Evolutionary conservation across 257 asterid genomes (phyloP), one percentile per base, ranked within the genome.

Genomic region (Handroanthus guayacan): DNA sequence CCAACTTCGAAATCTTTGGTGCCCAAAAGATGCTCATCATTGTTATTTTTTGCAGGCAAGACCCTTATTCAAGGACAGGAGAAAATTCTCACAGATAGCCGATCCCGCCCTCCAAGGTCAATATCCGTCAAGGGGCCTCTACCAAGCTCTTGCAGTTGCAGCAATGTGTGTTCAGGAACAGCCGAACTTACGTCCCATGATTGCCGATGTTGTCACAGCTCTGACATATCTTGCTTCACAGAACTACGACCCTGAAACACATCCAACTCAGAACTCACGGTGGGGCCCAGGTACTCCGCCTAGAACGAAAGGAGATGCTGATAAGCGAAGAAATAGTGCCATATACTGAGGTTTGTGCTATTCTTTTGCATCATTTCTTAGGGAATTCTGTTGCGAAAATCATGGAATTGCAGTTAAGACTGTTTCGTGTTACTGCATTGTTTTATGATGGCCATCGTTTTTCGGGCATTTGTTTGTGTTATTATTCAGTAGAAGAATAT

Each of bases 151-250:
- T 18, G 91, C 97, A 3, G 82, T 94, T 66, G 99, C 98, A 60
- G 94, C 96, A 45, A 90, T 94, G 96, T 94, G 99, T 65, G 92
- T 89, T 45, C 97, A 94, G 76, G 99, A 94, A 72, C 89, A 89
- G 68, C 97, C 99, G 16, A 79, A 81, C 71, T 55, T 88, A 82
- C 87, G 97, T 0, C 99, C 98, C 47, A 82, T 77, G 65, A 92
- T 94, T 17, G 94, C 96, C 0, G 99, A 94, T 25, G 97, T 94
- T 17, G 99, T 94, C 68, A 92, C 97, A 0, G 99, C 99, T 57
- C 80, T 94, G 72, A 81, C 86, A 31, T 92, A 90, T 84, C 97
- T 94, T 9, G 86, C 98, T 43, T 71, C 91, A 10, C 95, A 91
- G 72, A 91, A 89, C 20, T 89, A 81, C 20, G 83, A 89, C 64